phyloP scores from a whole-genome alignment of 257 asterid genomes.

The Gardenia jasminoides region DNA sequence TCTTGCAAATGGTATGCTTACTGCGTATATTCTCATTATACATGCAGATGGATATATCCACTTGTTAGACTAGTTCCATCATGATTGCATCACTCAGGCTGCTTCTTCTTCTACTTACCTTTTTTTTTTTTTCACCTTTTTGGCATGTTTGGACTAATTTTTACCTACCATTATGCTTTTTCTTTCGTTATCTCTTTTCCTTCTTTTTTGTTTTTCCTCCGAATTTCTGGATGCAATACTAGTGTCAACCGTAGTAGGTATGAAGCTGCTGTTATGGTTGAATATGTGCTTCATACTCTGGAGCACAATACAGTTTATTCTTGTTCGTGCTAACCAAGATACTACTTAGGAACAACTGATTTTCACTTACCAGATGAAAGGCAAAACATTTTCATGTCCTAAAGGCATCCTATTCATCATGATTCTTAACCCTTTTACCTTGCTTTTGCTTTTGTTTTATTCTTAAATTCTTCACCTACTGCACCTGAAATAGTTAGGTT shows the following conservation, averaged over 20 bases:
- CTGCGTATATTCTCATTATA: neutral
- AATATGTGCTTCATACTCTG: neutral
- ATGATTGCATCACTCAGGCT: no score
- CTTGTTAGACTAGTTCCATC: neutral
- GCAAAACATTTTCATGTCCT: neutral
- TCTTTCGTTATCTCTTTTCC: neutral
- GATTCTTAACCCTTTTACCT: neutral
- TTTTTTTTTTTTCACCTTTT: neutral
- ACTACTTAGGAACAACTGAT: neutral
- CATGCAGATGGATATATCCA: neutral
- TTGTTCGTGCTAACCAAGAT: neutral
- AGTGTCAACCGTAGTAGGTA: neutral
- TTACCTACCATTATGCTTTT: neutral
- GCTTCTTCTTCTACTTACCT: no score
- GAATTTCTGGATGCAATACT: neutral
- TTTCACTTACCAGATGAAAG: neutral
- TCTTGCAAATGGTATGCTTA: constrained; percentile 65
- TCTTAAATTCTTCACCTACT: neutral
- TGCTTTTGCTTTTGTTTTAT: neutral
- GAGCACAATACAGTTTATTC: neutral
- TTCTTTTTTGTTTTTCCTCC: neutral
- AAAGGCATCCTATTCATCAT: neutral
- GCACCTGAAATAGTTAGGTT: neutral
- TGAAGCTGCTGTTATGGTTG: neutral
- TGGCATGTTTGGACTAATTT: neutral